Base-by-base conservation (phyloP, 208 protist genomes). In the Leishmania gerbilli region DNA sequence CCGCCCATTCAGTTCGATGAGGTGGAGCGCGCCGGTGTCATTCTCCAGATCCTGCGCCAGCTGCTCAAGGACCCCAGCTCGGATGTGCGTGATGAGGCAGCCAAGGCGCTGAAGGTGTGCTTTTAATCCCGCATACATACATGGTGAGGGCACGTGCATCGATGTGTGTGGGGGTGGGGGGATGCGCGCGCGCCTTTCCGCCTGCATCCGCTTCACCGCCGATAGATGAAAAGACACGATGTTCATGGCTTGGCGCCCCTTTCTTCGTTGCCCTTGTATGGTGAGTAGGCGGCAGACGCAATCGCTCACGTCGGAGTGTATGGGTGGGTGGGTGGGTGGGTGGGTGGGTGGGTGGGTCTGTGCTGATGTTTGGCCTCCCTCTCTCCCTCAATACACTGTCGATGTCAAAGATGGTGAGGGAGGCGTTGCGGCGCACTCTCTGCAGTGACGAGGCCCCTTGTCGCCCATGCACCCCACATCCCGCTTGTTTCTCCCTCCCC, bases 11-110 rank as follows among this genome's bases (percentile, higher is more conserved):
- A 76, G 31, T 95, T 97, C 42, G 90, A 89, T 0, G 80, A 89
- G 69, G 79, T 92, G 76, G 92, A 97, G 68, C 91, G 89, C 81
- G 93, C 91, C 34, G 94, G 92, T 31, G 87, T 93, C 34, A 81
- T 97, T 56, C 65, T 97, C 49, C 53, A 84, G 71, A 83, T 97
- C 11, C 77, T 97, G 68, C 88, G 92, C 31, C 76, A 92, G 67
- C 85, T 97, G 76, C 62, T 97, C 76, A 88, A 95, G 74, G 94
- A 97, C 77, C 77, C 86, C 34, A 91, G 89, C 55, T 69, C 71
- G 6, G 92, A 97, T 79, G 92, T 97, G 24, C 90, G 94, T 24
- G 85, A 97, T 74, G 91, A 95, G 75, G 94, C 94, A 2, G 90
- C 92, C 9, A 90, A 91, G 78, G 94, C 94, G 34, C 74, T 97